Conservation (phyloP, 2,329 filamentous ascomycete genomes). For the Penicillium sp. region DNA sequence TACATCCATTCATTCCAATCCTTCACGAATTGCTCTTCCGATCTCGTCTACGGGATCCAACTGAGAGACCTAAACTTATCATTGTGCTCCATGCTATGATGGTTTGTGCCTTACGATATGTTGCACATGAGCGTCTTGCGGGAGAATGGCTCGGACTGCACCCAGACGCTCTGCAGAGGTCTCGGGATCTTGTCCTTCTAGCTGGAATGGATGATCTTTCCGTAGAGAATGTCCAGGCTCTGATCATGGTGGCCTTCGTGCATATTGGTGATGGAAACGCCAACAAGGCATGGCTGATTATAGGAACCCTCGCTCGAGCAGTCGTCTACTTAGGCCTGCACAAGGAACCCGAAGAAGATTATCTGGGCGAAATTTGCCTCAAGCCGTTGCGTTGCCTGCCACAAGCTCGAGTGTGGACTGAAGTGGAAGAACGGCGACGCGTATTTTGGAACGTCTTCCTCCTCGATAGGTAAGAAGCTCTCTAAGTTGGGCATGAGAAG, state of each 20-base stretch:
- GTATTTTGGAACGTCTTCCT: conserved; percentile 10
- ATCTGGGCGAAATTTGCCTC: conserved; percentile 24
- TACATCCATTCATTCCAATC: conserved; percentile 48
- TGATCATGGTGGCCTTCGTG: conserved; percentile 34
- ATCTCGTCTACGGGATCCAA: conserved; percentile 22
- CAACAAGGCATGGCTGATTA: conserved; percentile 40
- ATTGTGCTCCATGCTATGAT: conserved; percentile 41
- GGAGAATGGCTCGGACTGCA: conserved; percentile 1
- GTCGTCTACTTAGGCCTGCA: conserved; percentile 42
- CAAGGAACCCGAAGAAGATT: conserved; percentile 33
- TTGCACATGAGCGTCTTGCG: conserved; percentile 15
- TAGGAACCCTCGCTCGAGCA: conserved; percentile 40
- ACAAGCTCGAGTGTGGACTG: conserved; percentile 31
- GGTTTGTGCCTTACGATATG: conserved; percentile 41
- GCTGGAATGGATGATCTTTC: conserved; percentile 21
- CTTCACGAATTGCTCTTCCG: conserved; percentile 37
- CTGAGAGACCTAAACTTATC: conserved; percentile 25
- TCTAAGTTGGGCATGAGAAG: too few relatives aligned
- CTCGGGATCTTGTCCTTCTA: conserved; percentile 1
- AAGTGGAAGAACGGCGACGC: conserved; percentile 4
- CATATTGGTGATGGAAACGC: conserved; percentile 30
- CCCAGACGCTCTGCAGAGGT: not conserved
- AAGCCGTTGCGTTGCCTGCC: conserved; percentile 32
- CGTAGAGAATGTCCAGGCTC: conserved; percentile 29
- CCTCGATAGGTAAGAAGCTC: conserved; percentile 12